Conservation (phyloP, 73 alveolate genomes). For the Paramecium sonneborni region DNA sequence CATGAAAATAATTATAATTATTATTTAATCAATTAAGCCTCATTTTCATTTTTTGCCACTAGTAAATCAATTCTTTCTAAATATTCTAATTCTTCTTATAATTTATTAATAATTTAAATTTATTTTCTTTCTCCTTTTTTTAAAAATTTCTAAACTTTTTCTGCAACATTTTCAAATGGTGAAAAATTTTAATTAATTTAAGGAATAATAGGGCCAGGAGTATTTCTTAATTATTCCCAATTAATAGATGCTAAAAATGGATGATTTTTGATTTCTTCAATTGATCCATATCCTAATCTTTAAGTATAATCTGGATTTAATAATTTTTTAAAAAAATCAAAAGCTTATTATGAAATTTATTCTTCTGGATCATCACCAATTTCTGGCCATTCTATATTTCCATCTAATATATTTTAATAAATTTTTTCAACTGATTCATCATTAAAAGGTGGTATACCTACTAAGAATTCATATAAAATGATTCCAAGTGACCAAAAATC, state of each 20-base stretch:
- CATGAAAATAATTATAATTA: background rate
- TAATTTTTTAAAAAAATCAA: constrained; percentile 82
- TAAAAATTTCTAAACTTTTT: background rate
- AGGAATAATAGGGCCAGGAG: constrained; percentile 61
- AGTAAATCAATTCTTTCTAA: constrained; percentile 57
- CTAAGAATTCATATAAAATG: constrained; percentile 58
- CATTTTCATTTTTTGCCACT: constrained; percentile 42
- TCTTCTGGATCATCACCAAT: constrained; percentile 73
- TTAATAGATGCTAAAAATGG: constrained; percentile 82
- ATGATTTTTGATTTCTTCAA: constrained; percentile 89
- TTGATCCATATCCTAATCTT: constrained; percentile 87
- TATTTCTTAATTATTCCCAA: constrained; percentile 72
- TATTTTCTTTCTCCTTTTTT: background rate
- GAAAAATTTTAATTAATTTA: background rate
- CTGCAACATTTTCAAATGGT: constrained; percentile 20
- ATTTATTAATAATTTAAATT: background rate
- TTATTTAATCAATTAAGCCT: background rate
- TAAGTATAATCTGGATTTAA: constrained; percentile 76
- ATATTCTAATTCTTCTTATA: constrained; percentile 25
- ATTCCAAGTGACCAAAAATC: constrained; percentile 65
- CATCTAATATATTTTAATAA: constrained; percentile 42
- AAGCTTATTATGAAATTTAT: constrained; percentile 80
- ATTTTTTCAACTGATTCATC: constrained; percentile 63
- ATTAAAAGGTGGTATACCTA: constrained; percentile 62
- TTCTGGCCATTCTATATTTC: constrained; percentile 65